phyloP scores from a whole-genome alignment of 306 rosid species.

The Crotalaria pallida region DNA sequence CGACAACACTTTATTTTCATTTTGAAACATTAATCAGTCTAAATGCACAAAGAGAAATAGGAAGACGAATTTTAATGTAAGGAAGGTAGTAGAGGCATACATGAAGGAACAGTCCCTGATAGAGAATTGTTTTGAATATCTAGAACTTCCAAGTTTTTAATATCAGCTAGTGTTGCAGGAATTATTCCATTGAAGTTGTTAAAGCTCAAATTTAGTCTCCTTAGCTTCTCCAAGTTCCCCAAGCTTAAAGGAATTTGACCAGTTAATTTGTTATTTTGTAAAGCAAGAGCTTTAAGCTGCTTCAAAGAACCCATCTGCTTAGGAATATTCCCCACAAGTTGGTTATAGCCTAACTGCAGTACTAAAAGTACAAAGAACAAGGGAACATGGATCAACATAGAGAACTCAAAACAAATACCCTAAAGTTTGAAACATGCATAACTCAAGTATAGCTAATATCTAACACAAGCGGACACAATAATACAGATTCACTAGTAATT shows the following conservation, averaged over 20 bases:
- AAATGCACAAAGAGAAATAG: neutral
- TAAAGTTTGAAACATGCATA: neutral
- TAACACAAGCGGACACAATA: neutral
- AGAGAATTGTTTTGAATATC: constrained; percentile 69
- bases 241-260: constrained; percentile 57
- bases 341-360: constrained; percentile 73
- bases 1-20: constrained; percentile 45
- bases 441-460: neutral
- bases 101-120: constrained; percentile 56
- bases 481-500: neutral
- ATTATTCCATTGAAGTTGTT: constrained; percentile 51
- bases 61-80: neutral
- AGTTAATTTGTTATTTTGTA: constrained; percentile 52
- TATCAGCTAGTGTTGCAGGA: constrained; percentile 44
- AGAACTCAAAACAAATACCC: neutral
- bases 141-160: constrained; percentile 41
- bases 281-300: constrained; percentile 48
- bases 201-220: constrained; percentile 64
- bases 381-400: constrained; percentile 14
- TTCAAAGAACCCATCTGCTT: constrained; percentile 45
- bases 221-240: constrained; percentile 43
- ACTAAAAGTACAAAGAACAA: constrained; percentile 29
- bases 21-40: constrained; percentile 23
- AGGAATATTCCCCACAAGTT: constrained; percentile 63
- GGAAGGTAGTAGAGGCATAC: constrained; percentile 34